Base-by-base conservation (phyloP, 2,329 filamentous ascomycete species). In the Acrocalymma vagum region DNA sequence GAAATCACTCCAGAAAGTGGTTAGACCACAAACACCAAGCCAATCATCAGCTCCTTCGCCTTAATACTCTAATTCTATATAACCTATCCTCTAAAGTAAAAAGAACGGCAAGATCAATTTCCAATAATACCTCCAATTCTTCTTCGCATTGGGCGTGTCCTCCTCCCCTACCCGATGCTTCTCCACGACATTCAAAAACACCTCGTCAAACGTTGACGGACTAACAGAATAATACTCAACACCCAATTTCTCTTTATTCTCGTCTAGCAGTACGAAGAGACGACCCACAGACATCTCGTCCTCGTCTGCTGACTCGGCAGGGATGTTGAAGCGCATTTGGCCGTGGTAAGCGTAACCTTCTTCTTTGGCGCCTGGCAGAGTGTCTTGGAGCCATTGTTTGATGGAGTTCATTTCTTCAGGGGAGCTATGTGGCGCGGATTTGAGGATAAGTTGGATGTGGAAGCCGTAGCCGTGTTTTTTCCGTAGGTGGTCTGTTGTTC, bases 191-290 rank as follows among this genome's bases (percentile, higher is more conserved):
- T 79, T 82, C 67, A 95, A 69, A 68, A 96, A 96, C 0, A 95
- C 90, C 71, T 95, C 88, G 62, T 96, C 91, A 29, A 95, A 72
- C 11, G 88, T 94, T 14, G 89, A 90, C 23, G 88, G 87, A 46
- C 83, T 88, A 51, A 95, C 88, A 36, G 86, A 89, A 69, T 92
- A 95, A 68, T 93, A 88, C 62, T 88, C 85, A 29, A 95, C 80
- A 0, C 87, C 87, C 15, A 95, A 68, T 3, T 69, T 66, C 13
- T 82, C 74, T 62, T 85, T 88, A 47, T 84, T 78, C 57, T 84
- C 82, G 69, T 95, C 90, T 1, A 95, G 74, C 33, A 85, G 58
- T 6, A 85, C 80, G 46, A 92, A 88, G 7, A 94, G 71, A 10
- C 76, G 49, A 4, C 43, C 53, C 89, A 57, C 41, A 5, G 46